Evolutionary conservation across 495 filamentous ascomycete species (phyloP), one percentile per base, ranked within the genome.

Genomic region (Patellaria atrata): DNA sequence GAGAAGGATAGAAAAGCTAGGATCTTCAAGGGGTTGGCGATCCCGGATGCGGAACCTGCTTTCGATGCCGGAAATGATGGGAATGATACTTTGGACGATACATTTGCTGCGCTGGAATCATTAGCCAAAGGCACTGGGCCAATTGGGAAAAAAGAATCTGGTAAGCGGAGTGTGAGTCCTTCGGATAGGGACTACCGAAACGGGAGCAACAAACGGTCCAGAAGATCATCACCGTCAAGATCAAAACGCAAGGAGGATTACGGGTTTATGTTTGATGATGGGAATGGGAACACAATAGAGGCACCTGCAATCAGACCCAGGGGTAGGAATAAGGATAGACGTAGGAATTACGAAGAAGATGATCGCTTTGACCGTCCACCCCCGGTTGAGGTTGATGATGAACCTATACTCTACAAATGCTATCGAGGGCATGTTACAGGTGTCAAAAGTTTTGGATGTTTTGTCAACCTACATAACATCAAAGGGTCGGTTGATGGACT

Each of bases 391-490:
- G 48, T 82, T 20, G 89, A 97, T 59, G 77, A 87, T 30, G 59
- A 71, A 5, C 85, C 87, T 0, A 61, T 81, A 16, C 57, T 93
- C 10, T 79, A 75, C 65, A 97, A 97, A 53, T 60, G 92, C 1
- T 97, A 97, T 51, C 73, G 82, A 48, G 89, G 89, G 11, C 72
- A 73, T 40, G 78, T 96, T 26, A 93, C 82, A 2, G 84, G 85
- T 0, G 65, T 96, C 20, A 94, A 93, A 52, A 81, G 94, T 44
- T 97, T 94, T 59, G 89, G 89, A 22, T 82, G 77, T 9, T 97
- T 97, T 55, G 85, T 97, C 32, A 94, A 87, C 46, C 57, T 97
- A n/a, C 63, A 73, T 47, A 81, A 82, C 16, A 76, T 97, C 3
- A 73, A 65, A 52, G 83, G 86, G 11, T 91, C 84, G 51, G 78